Evolutionary conservation across 768 basidiomycete genomes (phyloP).

Genomic region (Tephrocybe sp.): DNA sequence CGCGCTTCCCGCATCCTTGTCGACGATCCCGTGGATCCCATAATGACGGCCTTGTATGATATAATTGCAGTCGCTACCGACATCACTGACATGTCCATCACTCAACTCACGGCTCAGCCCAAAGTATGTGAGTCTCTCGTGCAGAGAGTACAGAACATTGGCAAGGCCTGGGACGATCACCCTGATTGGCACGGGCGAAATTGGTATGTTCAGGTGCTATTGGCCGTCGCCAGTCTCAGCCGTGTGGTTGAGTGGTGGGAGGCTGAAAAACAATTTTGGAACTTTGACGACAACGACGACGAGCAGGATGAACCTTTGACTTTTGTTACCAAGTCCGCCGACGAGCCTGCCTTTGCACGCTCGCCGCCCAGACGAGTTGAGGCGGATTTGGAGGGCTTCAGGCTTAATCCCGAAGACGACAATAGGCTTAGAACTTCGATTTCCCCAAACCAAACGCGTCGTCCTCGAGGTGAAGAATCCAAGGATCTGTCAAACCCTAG

Average conservation of each 20-base stretch:
- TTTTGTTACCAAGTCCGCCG: conserved; percentile 90
- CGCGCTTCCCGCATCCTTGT: conserved; percentile 82
- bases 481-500: conserved; percentile 45
- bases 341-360: conserved; percentile 42
- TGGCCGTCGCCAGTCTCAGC: conserved; percentile 93
- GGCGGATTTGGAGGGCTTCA: conserved; percentile 44
- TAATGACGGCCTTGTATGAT: conserved; percentile 88
- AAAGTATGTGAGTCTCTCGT: conserved; percentile 87
- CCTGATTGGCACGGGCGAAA: conserved; percentile 97
- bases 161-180: conserved; percentile 96
- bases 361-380: conserved; percentile 39
- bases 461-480: conserved; percentile 57
- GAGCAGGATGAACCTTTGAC: conserved; percentile 89
- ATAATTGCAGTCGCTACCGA: conserved; percentile 94
- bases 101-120: conserved; percentile 82
- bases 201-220: conserved; percentile 97
- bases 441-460: conserved; percentile 50
- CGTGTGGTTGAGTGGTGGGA: conserved; percentile 99
- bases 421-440: conserved; percentile 47
- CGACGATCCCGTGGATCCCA: conserved; percentile 85
- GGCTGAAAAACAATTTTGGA: conserved; percentile 99
- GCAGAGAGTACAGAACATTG: conserved; percentile 87
- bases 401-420: conserved; percentile 55
- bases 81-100: conserved; percentile 85
- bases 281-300: conserved; percentile 90